Conservation (phyloP, 129 eudicot genomes). For the Lactuca saligna region DNA sequence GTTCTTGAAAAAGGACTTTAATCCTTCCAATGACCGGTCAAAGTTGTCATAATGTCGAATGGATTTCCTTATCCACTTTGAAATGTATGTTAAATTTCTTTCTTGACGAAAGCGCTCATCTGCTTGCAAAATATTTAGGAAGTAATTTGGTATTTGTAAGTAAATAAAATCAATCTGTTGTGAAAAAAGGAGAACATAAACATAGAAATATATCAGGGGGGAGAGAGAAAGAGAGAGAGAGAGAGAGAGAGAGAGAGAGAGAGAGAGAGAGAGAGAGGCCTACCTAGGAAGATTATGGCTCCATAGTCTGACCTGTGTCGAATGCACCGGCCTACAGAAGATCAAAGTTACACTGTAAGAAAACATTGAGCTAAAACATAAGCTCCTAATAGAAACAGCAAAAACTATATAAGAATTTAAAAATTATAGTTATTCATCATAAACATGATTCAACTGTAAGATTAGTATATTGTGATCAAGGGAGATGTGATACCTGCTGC, state of each 20-base stretch:
- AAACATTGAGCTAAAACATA: neutral
- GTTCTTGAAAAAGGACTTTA: conserved; percentile 66
- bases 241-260: neutral
- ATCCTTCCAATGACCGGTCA: conserved; percentile 63
- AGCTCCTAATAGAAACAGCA: too few relatives aligned
- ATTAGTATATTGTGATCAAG: conserved; percentile 1
- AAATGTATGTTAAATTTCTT: conserved; percentile 63
- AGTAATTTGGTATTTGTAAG: neutral
- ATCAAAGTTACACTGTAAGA: conserved; percentile 3
- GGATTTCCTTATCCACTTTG: conserved; percentile 93
- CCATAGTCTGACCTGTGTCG: conserved; percentile 91
- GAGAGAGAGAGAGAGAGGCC: neutral
- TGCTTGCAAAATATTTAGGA: conserved; percentile 33
- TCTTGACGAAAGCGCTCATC: conserved; percentile 86
- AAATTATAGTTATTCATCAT: too few relatives aligned
- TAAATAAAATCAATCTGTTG: neutral
- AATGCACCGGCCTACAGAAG: conserved; percentile 83
- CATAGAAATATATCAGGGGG: neutral
- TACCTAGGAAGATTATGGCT: conserved; percentile 92
- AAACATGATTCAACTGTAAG: too few relatives aligned
- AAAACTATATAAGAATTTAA: too few relatives aligned
- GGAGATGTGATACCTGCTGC: conserved; percentile 69
- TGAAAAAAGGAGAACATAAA: neutral
- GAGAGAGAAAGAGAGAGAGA: neutral
- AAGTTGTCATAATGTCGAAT: conserved; percentile 64